Evolutionary conservation across 306 rosid species (phyloP), one percentile per base, ranked within the genome.

Genomic region (Pueraria montana): DNA sequence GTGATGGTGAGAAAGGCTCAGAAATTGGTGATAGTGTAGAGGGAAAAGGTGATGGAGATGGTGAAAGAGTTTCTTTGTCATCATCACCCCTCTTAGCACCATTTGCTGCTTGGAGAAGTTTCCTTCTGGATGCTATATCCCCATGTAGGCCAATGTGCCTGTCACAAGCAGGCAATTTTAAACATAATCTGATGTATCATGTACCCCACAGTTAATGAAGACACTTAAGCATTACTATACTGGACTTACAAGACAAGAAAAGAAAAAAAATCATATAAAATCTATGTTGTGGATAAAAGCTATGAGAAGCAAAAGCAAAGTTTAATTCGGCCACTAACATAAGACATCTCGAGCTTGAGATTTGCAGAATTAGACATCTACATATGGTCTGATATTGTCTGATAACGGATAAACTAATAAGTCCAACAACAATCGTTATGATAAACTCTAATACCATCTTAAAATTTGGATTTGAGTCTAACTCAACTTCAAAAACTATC

Each of bases 81-180:
- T 11, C 43, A 63, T 40, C 27, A 69, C 5, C 59, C 12, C 10
- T 71, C 6, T 73, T 46, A 16, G 67, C 64, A 63, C 61, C 56
- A 64, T 76, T 74, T 65, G 53, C 43, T 65, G 42, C 65, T 82
- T 81, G 89, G 71, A 85, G 90, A 80, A 87, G 94, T 83, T 83
- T 69, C 78, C 95, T 82, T 64, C 53, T 82, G 68, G 68, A 24
- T 61, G 82, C 79, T 20, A 50, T 36, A 40, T 87, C 79, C 64
- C 77, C 84, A 67, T 67, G 74, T 50, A 69, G 85, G 58, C 76
- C 88, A 77, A 82, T 55, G 84, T 80, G 77, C 93, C 98, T 92
- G 82, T 80, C 72, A 79, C 78, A 87, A 80, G 14, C 21, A 61
- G 14, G 24, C 63, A 58, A 70, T 58, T 49, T 65, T 53, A 43